Evolutionary conservation across 2,329 filamentous ascomycete genomes (phyloP), one percentile per base, ranked within the genome.

Genomic region (Exserohilum turcica): DNA sequence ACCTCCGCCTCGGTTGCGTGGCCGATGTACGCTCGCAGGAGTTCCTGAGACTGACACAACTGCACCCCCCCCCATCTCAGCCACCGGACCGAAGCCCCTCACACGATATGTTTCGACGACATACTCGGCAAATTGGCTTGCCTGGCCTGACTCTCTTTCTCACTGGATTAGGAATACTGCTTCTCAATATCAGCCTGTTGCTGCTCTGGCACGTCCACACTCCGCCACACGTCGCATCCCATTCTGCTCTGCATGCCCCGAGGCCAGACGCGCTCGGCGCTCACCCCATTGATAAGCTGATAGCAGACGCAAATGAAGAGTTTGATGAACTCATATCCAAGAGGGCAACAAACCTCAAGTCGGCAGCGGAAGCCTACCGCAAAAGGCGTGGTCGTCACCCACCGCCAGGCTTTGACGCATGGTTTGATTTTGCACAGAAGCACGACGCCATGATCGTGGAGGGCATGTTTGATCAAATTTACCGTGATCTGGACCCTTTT

Each of bases 131-230:
- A 33, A 28, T 48, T 5, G 33, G 47, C 15, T 16, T 54, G 18
- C 54, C 45, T 12, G 83, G 81, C 1, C 88, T 88, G 74, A 86
- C 86, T 64, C 90, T 84, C 28, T 33, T 35, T 8, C 15, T 43
- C 0, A 16, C 7, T 15, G 31, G n/a, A 80, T 91, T 92, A 65
- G 84, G 85, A 52, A 78, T 77, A 60, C 79, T 84, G 76, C 89
- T 88, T 78, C 89, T 86, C 66, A 81, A 80, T 60, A 84, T 81
- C 1, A 76, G 72, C 40, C 36, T 57, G 1, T 29, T 43, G 32
- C 48, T 50, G 43, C 43, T 65, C 3, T 63, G 56, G 60, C 15
- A 47, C 6, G 35, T 29, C 18, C 50, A 24, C 18, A 19, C 29
- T 18, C 49, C 54, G 12, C 38, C 27, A 7, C 38, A 21, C 19